A percentile compares a stretch with the other conserved stretches of the same genome.
These are phyloP conservation scores for Sicyos edulis DNA, from an alignment of 306 rosid genomes.

Conservation along the genomic window DNA sequence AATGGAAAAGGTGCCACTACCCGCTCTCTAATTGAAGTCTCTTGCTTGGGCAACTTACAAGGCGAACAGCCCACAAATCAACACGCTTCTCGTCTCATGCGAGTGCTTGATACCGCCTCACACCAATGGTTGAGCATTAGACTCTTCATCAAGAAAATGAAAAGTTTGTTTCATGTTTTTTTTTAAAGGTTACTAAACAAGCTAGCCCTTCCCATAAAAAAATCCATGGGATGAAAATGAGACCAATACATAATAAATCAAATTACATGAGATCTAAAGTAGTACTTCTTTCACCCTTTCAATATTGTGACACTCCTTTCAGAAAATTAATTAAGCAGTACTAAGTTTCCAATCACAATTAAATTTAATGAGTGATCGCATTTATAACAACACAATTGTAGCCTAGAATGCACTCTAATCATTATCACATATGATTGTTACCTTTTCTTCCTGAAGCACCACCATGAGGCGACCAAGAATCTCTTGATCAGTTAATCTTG, in stretches of 20 bases:
- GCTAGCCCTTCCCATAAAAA: background rate
- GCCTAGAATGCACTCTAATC: background rate
- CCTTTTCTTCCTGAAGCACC: constrained; percentile 90
- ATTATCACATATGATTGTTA: constrained; percentile 18
- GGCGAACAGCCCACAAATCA: no score
- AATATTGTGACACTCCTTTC: background rate
- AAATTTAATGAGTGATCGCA: background rate
- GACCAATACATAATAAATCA: background rate
- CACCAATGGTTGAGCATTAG: no score
- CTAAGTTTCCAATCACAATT: background rate
- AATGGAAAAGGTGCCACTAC: no score
- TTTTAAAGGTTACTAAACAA: background rate
- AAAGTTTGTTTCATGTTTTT: no score
- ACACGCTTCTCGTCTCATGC: no score
- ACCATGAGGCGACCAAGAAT: constrained; percentile 82
- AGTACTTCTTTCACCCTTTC: background rate
- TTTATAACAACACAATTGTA: background rate
- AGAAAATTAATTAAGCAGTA: background rate
- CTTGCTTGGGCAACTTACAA: no score
- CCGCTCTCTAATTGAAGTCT: no score
- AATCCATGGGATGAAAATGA: background rate
- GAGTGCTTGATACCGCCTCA: no score
- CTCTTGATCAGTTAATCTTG: constrained; percentile 80
- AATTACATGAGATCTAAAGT: background rate
- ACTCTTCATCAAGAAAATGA: no score